A percentile compares a stretch with the other conserved stretches of the same genome.
Evolutionary conservation across 306 rosid genomes (phyloP).

Genomic region (Lupinus albus): DNA sequence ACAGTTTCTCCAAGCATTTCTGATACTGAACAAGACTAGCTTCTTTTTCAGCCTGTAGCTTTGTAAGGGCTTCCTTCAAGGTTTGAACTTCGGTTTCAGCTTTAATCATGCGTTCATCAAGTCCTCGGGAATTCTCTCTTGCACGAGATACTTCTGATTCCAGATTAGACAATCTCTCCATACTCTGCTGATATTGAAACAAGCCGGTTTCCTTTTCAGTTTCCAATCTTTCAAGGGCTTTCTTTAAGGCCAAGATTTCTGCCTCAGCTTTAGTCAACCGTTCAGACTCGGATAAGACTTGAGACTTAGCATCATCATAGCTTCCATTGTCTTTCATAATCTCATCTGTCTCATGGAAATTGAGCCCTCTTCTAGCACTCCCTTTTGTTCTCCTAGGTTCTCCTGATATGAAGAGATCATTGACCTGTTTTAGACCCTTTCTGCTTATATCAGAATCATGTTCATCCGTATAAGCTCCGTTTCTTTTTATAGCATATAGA

Average conservation of each 20-base stretch:
- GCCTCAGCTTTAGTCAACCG: constrained; percentile 72
- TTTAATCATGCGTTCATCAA: constrained; percentile 67
- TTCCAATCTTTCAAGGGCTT: constrained; percentile 69
- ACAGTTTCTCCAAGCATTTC: constrained; percentile 67
- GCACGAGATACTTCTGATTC: constrained; percentile 81
- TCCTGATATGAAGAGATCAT: constrained; percentile 62
- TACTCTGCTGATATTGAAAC: constrained; percentile 70
- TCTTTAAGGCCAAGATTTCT: constrained; percentile 74
- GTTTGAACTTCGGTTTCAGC: constrained; percentile 87
- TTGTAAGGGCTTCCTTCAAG: constrained; percentile 63
- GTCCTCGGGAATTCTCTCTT: constrained; percentile 62
- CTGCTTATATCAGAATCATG: constrained; percentile 50
- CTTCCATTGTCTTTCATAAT: constrained; percentile 46
- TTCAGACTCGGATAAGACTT: constrained; percentile 54
- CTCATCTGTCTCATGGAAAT: constrained; percentile 57
- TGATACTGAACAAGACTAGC: constrained; percentile 70
- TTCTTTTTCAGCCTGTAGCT: constrained; percentile 72
- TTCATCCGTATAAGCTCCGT: constrained; percentile 62
- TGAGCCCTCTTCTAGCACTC: constrained; percentile 71
- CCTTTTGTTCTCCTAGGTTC: constrained; percentile 46
- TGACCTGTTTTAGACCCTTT: constrained; percentile 65
- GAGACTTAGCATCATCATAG: constrained; percentile 48
- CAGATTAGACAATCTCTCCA: constrained; percentile 75
- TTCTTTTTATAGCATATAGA: constrained; percentile 54
- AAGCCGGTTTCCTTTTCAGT: constrained; percentile 88